Percentiles rank a stretch among this genome's conserved stretches.
phyloP scores from a whole-genome alignment of 441 rosid genomes.

The Bocquillonia castaneifolia region DNA sequence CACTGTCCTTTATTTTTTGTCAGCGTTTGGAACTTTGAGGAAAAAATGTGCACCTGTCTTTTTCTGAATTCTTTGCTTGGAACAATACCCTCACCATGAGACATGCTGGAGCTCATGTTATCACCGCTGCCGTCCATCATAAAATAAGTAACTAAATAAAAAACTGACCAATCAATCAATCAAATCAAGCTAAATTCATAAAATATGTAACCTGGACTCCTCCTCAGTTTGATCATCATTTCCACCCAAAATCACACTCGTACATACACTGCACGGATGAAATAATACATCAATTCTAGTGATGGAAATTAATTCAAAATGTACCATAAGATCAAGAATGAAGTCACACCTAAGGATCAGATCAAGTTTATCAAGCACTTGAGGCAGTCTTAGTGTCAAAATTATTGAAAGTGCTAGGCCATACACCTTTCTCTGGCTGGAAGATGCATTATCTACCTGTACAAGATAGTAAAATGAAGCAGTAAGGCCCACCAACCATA shows the following conservation, averaged over 20 bases:
- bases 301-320: not conserved
- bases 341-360: conserved; percentile 69
- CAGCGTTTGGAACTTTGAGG: conserved; percentile 7
- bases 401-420: conserved; percentile 87
- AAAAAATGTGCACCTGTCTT: conserved; percentile 58
- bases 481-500: conserved; percentile 7
- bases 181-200: not conserved
- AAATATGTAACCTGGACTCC: conserved; percentile 62
- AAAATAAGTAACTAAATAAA: not conserved
- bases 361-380: conserved; percentile 90
- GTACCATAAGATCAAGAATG: conserved; percentile 8
- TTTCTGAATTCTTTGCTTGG: conserved; percentile 77
- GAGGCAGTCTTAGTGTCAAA: conserved; percentile 84
- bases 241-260: conserved; percentile 79
- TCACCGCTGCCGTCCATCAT: conserved; percentile 49
- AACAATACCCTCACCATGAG: conserved; percentile 51
- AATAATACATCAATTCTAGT: conserved; percentile 9
- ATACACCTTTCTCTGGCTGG: conserved; percentile 64
- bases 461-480: conserved; percentile 22
- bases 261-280: conserved; percentile 54
- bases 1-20: not conserved
- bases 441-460: conserved; percentile 79
- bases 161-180: conserved; percentile 2
- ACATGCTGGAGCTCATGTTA: conserved; percentile 56
- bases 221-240: conserved; percentile 69